A percentile compares a stretch with the other conserved stretches of the same genome.
These are phyloP conservation scores for Rhodotorula toruloides DNA, from an alignment of 768 basidiomycete species.

Conservation along the genomic window DNA sequence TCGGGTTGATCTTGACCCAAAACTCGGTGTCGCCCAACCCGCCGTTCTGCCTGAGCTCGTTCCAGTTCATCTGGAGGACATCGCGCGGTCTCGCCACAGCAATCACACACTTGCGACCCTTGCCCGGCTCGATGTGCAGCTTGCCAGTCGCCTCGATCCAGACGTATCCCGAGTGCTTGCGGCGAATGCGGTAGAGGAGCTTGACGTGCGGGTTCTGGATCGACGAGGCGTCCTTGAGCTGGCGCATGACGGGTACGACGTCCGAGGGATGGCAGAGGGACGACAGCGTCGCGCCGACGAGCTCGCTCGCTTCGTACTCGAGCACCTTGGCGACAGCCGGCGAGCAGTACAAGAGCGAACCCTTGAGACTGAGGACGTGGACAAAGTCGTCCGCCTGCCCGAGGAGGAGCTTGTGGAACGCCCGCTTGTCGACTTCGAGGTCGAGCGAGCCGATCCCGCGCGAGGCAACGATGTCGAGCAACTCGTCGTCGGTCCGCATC, in stretches of 20 bases:
- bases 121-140: constrained; percentile 64
- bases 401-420: constrained; percentile 49
- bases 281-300: constrained; percentile 68
- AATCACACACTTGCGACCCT: constrained; percentile 61
- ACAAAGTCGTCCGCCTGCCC: constrained; percentile 66
- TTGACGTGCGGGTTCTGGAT: constrained; percentile 55
- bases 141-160: constrained; percentile 89
- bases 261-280: constrained; percentile 87
- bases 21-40: constrained; percentile 52
- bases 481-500: constrained; percentile 14
- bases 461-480: constrained; percentile 8
- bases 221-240: constrained; percentile 60
- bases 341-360: constrained; percentile 83
- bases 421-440: constrained; percentile 45
- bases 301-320: constrained; percentile 53
- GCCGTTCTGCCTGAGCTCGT: constrained; percentile 54
- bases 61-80: constrained; percentile 54
- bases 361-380: constrained; percentile 86
- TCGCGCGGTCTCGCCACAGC: constrained; percentile 67
- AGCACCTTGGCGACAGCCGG: constrained; percentile 66
- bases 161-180: constrained; percentile 63
- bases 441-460: constrained; percentile 21
- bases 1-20: constrained; percentile 49
- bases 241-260: constrained; percentile 81
- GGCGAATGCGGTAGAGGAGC: constrained; percentile 74